These are phyloP conservation scores for Cercospora nicotianae DNA, from an alignment of 2,329 filamentous ascomycete species.

Conservation along the genomic window DNA sequence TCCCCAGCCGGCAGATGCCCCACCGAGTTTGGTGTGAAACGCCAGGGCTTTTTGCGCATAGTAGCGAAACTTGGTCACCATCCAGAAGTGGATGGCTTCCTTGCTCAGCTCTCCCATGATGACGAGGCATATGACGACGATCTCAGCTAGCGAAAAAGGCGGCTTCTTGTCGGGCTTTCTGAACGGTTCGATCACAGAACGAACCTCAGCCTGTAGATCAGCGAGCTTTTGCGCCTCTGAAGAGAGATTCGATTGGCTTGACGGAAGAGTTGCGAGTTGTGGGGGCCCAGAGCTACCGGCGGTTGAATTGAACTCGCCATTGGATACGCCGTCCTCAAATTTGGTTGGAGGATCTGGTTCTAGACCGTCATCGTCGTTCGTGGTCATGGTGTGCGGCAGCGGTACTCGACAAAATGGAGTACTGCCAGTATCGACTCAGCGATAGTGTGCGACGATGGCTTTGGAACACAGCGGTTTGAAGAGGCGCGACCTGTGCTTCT, in stretches of 20 bases:
- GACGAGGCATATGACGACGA: slow-evolving; percentile 14
- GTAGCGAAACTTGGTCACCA: slow-evolving; percentile 1
- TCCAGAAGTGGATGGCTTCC: slow-evolving; percentile 3
- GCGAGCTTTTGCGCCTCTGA: not conserved
- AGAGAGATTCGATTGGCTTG: not conserved
- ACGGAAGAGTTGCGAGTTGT: not conserved
- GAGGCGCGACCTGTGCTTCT: not conserved
- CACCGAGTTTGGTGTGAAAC: not conserved
- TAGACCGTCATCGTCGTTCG: not conserved
- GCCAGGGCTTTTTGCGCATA: not conserved
- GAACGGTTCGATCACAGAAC: not conserved
- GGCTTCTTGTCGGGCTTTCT: not conserved
- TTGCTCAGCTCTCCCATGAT: not conserved
- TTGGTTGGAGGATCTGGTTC: not conserved
- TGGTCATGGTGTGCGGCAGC: not conserved
- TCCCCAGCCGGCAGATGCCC: not conserved
- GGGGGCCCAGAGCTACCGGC: not conserved
- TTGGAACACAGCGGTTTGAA: not conserved
- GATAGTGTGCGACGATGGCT: not conserved
- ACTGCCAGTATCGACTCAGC: not conserved
- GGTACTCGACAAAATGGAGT: not conserved
- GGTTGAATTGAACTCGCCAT: not conserved
- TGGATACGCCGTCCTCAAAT: not conserved
- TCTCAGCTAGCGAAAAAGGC: slow-evolving; percentile 9
- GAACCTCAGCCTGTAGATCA: not conserved